A percentile compares a stretch with the other conserved stretches of the same genome.
Conservation (phyloP, 331 rosid genomes). For the Erythrophleum ivorense region DNA sequence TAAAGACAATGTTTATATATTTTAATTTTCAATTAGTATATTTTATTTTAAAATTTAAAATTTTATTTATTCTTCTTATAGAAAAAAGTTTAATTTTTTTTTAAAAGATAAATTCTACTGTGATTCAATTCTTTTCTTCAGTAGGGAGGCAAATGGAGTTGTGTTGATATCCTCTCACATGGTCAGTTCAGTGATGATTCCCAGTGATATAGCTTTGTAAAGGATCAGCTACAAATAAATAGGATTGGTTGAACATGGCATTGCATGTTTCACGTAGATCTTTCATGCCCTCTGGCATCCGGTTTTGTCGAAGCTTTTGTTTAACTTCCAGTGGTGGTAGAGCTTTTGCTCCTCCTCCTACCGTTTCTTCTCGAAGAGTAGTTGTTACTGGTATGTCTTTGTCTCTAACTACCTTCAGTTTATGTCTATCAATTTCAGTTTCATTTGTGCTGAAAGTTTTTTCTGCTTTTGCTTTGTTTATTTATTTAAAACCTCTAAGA, state of each 20-base stretch:
- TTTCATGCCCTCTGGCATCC: conserved; percentile 22
- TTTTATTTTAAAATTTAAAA: too few relatives aligned
- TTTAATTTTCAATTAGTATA: too few relatives aligned
- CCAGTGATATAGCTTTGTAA: background rate
- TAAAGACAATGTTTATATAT: too few relatives aligned
- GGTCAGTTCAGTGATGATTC: background rate
- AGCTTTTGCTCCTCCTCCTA: conserved; percentile 66
- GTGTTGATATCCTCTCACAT: background rate
- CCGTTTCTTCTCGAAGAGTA: conserved; percentile 78
- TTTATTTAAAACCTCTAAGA: background rate
- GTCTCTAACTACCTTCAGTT: background rate
- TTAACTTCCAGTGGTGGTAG: conserved; percentile 29
- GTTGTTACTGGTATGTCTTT: conserved; percentile 77
- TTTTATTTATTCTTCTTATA: too few relatives aligned
- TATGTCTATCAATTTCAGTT: background rate
- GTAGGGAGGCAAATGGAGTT: background rate
- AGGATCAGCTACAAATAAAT: background rate
- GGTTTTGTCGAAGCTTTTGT: conserved; percentile 48
- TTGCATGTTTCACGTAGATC: conserved; percentile 39
- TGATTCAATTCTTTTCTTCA: background rate
- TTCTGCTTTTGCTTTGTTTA: background rate
- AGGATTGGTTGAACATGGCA: conserved; percentile 43
- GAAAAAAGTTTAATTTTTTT: too few relatives aligned
- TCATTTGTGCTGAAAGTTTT: background rate
- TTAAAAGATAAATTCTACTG: too few relatives aligned